These are phyloP conservation scores for Iris pallida DNA, from an alignment of 116 monocot species.

Conservation along the genomic window DNA sequence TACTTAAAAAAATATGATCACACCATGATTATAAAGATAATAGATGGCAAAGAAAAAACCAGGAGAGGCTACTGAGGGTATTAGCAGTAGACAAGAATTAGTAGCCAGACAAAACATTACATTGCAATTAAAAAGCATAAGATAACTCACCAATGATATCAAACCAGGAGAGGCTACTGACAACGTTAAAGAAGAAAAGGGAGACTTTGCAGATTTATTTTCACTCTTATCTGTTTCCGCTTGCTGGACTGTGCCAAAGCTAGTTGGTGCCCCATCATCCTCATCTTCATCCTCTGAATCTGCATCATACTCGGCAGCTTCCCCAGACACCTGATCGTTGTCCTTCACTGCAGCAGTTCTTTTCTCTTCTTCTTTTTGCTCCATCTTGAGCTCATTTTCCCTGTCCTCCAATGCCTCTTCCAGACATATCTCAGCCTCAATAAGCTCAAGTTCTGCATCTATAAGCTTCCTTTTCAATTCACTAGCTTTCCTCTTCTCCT, in stretches of 20 bases:
- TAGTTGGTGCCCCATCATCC: slow-evolving; percentile 52
- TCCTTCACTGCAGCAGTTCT: slow-evolving; percentile 15
- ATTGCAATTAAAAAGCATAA: neutral
- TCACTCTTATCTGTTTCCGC: slow-evolving; percentile 14
- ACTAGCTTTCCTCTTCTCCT: slow-evolving; percentile 56
- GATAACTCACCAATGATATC: slow-evolving; percentile 30
- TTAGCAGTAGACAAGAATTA: too few relatives aligned
- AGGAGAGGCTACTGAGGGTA: too few relatives aligned
- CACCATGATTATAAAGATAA: neutral
- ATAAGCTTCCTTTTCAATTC: slow-evolving; percentile 61
- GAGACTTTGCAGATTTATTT: slow-evolving; percentile 27
- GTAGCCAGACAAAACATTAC: too few relatives aligned
- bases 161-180: slow-evolving; percentile 27
- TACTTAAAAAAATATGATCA: neutral
- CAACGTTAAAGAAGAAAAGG: slow-evolving; percentile 69
- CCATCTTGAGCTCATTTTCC: slow-evolving; percentile 54
- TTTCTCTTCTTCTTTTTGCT: slow-evolving; percentile 72
- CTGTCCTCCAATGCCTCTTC: slow-evolving; percentile 74
- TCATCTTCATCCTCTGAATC: slow-evolving; percentile 46
- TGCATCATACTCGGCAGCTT: slow-evolving; percentile 22
- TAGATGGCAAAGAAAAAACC: neutral
- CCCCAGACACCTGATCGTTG: slow-evolving; percentile 13
- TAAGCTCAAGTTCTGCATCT: slow-evolving; percentile 60
- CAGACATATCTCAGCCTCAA: slow-evolving; percentile 68
- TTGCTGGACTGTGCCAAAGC: slow-evolving; percentile 52